These are phyloP conservation scores for Heterobasidion occidentale DNA, from an alignment of 1,284 basidiomycete genomes.

Conservation along the genomic window DNA sequence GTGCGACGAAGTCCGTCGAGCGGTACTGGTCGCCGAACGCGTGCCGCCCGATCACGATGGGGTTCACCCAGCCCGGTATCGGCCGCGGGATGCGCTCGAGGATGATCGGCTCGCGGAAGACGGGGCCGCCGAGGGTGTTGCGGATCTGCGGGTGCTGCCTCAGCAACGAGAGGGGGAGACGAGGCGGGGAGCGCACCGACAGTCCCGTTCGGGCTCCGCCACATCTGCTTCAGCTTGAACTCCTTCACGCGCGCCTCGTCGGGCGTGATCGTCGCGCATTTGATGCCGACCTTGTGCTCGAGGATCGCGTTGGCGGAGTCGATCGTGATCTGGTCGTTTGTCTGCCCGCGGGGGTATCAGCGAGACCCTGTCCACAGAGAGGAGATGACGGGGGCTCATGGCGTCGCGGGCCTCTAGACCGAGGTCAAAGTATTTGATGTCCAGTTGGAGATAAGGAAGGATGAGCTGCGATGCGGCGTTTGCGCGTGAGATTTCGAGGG, in stretches of 20 bases:
- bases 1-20: conserved; percentile 83
- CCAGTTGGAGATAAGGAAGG: conserved; percentile 88
- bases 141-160: conserved; percentile 56
- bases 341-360: conserved; percentile 36
- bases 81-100: conserved; percentile 87
- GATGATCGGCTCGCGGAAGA: conserved; percentile 98
- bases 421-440: conserved; percentile 98
- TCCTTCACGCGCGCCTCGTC: conserved; percentile 93
- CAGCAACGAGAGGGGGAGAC: background rate
- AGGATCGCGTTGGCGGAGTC: conserved; percentile 92
- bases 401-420: conserved; percentile 89
- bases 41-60: conserved; percentile 95
- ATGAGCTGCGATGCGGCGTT: conserved; percentile 57
- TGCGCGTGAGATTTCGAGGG: too few species aligned
- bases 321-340: conserved; percentile 89
- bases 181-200: conserved; percentile 33
- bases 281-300: conserved; percentile 87
- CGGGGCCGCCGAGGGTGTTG: conserved; percentile 95
- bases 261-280: conserved; percentile 98
- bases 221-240: conserved; percentile 98
- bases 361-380: background rate
- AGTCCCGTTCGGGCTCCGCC: conserved; percentile 92
- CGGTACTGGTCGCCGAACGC: conserved; percentile 98
- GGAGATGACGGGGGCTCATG: conserved; percentile 32
- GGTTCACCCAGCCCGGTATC: conserved; percentile 94